phyloP scores from a whole-genome alignment of 2,329 filamentous ascomycete genomes.

The Epichloe typhina region DNA sequence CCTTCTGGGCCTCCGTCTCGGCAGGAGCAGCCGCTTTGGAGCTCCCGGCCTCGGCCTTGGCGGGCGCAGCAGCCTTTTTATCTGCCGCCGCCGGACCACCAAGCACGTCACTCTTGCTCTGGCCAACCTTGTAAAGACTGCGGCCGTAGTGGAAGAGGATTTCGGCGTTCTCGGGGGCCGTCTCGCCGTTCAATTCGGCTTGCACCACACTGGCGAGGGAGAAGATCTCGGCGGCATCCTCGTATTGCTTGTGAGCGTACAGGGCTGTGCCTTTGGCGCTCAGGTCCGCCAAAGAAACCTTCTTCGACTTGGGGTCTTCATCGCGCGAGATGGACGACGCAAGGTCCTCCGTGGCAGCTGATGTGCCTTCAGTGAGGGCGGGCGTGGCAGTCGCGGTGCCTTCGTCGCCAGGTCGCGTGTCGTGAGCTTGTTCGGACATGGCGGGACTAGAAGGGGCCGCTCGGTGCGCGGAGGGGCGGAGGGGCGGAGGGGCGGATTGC shows the following conservation, averaged over 20 bases:
- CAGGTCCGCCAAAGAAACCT: constrained; percentile 62
- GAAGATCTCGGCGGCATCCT: constrained; percentile 74
- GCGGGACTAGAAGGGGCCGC: background rate
- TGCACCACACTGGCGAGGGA: constrained; percentile 83
- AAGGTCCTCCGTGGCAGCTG: constrained; percentile 7
- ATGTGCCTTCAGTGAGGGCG: constrained; percentile 6
- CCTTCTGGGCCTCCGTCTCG: constrained; percentile 27
- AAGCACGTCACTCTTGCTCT: constrained; percentile 87
- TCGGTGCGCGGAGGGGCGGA: background rate
- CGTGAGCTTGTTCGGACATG: constrained; percentile 12
- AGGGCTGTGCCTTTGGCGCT: constrained; percentile 69
- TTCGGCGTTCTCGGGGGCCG: constrained; percentile 78
- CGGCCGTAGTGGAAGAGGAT: constrained; percentile 90
- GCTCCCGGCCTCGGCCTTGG: constrained; percentile 26
- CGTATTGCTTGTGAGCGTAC: constrained; percentile 81
- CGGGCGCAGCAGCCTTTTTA: constrained; percentile 23
- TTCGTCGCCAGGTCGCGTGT: constrained; percentile 11
- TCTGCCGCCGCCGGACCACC: constrained; percentile 61
- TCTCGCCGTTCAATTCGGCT: constrained; percentile 82
- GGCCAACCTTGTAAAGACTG: constrained; percentile 84
- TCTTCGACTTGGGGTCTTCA: constrained; percentile 35
- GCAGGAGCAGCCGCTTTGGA: constrained; percentile 22
- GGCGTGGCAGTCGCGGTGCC: background rate
- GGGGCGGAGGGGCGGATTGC: background rate
- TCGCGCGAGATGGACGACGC: constrained; percentile 20